Conservation (phyloP, 306 rosid genomes). For the Glycine tomentella region DNA sequence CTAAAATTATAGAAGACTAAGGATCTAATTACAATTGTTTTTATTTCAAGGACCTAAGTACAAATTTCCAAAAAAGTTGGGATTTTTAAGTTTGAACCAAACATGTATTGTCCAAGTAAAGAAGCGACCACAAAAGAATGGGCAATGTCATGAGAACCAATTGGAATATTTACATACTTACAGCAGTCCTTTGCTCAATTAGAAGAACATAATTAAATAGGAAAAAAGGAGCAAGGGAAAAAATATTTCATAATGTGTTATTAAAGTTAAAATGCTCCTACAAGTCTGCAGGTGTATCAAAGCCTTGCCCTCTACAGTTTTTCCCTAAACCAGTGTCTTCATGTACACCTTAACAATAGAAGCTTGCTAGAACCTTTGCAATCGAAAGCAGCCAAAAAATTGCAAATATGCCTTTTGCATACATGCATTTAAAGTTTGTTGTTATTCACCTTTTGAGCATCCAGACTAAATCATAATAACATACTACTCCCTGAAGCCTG, state of each 20-base stretch:
- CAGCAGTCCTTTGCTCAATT: conserved; percentile 49
- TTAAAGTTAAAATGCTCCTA: conserved; percentile 57
- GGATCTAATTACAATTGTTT: too few species aligned
- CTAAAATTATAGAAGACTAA: too few species aligned
- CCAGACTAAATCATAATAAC: conserved; percentile 47
- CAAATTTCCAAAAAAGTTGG: too few species aligned
- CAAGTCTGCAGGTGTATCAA: conserved; percentile 54
- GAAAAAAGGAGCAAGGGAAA: conserved; percentile 25
- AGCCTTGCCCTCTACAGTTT: conserved; percentile 55
- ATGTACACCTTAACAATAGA: conserved; percentile 50
- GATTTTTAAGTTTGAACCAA: too few species aligned
- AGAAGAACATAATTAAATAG: conserved; percentile 14
- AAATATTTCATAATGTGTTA: conserved; percentile 48
- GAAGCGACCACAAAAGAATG: conserved; percentile 51
- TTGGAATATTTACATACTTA: conserved; percentile 68
- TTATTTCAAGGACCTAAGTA: too few species aligned
- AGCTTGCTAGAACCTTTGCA: conserved; percentile 52
- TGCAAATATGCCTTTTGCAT: conserved; percentile 63
- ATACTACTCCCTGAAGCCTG: conserved; percentile 52
- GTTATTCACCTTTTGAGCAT: conserved; percentile 48
- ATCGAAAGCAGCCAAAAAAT: conserved; percentile 59
- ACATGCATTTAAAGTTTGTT: conserved; percentile 51
- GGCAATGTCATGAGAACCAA: conserved; percentile 61
- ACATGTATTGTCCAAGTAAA: conserved; percentile 30
- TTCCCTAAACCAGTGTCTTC: conserved; percentile 52